phyloP scores from a whole-genome alignment of 371 early-diverging fungal species.

The Edhazardia aedis region DNA sequence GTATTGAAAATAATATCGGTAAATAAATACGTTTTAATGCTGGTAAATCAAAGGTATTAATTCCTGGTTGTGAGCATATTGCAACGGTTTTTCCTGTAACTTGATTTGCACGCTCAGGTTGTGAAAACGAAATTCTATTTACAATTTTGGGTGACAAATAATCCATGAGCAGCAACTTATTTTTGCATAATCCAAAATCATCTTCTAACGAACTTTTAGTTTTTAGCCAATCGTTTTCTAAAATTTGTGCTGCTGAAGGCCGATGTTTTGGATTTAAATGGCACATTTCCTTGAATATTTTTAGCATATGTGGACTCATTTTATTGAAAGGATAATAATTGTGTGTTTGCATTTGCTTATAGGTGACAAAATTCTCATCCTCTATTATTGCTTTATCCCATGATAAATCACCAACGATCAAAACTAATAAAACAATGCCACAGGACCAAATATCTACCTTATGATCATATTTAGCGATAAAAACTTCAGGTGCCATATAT shows the following conservation, averaged over 20 bases:
- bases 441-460: slow-evolving; percentile 51
- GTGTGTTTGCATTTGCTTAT: slow-evolving; percentile 12
- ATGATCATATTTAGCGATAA: slow-evolving; percentile 48
- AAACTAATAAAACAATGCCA: slow-evolving; percentile 50
- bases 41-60: slow-evolving; percentile 10
- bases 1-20: no score
- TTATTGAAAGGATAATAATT: slow-evolving; percentile 11
- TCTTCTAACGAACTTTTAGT: slow-evolving; percentile 13
- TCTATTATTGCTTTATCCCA: slow-evolving; percentile 51
- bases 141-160: background rate
- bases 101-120: slow-evolving; percentile 6
- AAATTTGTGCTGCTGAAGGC: slow-evolving; percentile 5
- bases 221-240: slow-evolving; percentile 18
- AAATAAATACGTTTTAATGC: slow-evolving; percentile 23
- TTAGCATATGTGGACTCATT: slow-evolving; percentile 1
- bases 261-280: slow-evolving; percentile 6
- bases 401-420: slow-evolving; percentile 50
- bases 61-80: slow-evolving; percentile 37
- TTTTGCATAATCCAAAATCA: slow-evolving; percentile 17
- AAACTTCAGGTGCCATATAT: slow-evolving; percentile 52
- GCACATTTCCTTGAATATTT: slow-evolving; percentile 29
- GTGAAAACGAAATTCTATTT: slow-evolving; percentile 23
- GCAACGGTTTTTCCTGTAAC: background rate
- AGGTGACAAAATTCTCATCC: slow-evolving; percentile 49
- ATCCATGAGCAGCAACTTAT: background rate